Percentiles rank a stretch among this genome's conserved stretches.
These are phyloP conservation scores for Monosporascus sp. DNA, from an alignment of 2,329 filamentous ascomycete species.

Conservation along the genomic window DNA sequence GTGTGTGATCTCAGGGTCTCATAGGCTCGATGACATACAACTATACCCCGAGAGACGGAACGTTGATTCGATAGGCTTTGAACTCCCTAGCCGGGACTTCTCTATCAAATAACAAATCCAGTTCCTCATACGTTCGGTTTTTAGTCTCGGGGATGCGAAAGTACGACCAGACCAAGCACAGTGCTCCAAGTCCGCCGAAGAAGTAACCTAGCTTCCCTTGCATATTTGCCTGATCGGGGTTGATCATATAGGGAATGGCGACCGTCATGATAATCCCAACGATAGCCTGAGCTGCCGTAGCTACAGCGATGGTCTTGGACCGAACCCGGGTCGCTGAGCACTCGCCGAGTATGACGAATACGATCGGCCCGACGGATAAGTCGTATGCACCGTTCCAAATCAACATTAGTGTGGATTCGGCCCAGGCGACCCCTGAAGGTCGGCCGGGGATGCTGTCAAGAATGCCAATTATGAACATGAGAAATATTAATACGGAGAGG, in stretches of 20 bases:
- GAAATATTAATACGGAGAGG: conserved; percentile 35
- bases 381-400: conserved; percentile 49
- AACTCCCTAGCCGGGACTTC: conserved; percentile 26
- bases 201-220: conserved; percentile 38
- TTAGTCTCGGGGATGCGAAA: conserved; percentile 28
- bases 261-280: conserved; percentile 38
- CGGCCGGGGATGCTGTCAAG: conserved; percentile 39
- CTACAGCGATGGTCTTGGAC: conserved; percentile 40
- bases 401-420: conserved; percentile 45
- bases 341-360: conserved; percentile 52
- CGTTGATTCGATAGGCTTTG: conserved; percentile 23
- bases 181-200: conserved; percentile 31
- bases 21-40: neutral
- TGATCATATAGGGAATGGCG: conserved; percentile 40
- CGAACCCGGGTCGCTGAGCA: conserved; percentile 38
- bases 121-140: conserved; percentile 27
- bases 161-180: conserved; percentile 33
- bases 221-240: conserved; percentile 37
- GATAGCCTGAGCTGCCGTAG: conserved; percentile 36
- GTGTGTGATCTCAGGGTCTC: too few species aligned
- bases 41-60: neutral
- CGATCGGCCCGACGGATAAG: conserved; percentile 43
- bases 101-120: conserved; percentile 27
- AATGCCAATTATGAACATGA: conserved; percentile 44
- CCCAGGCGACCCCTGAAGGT: conserved; percentile 36